These are phyloP conservation scores for Proliferodiscus dingleyae DNA, from an alignment of 2,329 filamentous ascomycete genomes.

Conservation along the genomic window DNA sequence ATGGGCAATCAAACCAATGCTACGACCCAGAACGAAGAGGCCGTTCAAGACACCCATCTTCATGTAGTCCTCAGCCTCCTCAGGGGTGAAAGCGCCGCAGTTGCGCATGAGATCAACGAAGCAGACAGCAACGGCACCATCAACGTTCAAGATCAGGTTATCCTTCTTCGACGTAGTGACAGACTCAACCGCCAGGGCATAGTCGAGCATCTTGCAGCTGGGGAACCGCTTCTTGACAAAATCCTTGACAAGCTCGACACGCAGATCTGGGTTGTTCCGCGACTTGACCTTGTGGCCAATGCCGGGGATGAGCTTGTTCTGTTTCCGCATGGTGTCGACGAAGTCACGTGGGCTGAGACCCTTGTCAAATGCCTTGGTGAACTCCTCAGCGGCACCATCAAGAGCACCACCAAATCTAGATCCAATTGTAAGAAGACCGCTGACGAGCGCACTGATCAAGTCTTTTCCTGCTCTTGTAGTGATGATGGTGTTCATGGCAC, in stretches of 20 bases:
- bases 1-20: constrained; percentile 98
- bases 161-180: constrained; percentile 99
- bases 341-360: constrained; percentile 97
- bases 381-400: constrained; percentile 96
- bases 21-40: constrained; percentile 95
- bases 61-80: constrained; percentile 98
- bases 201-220: constrained; percentile 96
- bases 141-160: constrained; percentile 98
- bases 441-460: constrained; percentile 89
- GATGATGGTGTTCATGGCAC: constrained; percentile 99
- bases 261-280: constrained; percentile 98
- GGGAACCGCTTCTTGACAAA: constrained; percentile 98
- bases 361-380: constrained; percentile 97
- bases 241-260: constrained; percentile 99
- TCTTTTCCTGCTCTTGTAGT: constrained; percentile 99
- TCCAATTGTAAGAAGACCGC: constrained; percentile 95
- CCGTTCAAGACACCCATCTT: constrained; percentile 99
- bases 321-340: constrained; percentile 97
- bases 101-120: constrained; percentile 97
- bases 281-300: constrained; percentile 99
- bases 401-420: constrained; percentile 98
- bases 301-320: constrained; percentile 99
- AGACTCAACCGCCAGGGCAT: constrained; percentile 93
- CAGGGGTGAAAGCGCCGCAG: constrained; percentile 91
- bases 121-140: constrained; percentile 96